Conservation (phyloP, 1,139 yeast species). For the Meyerozyma smithsonii region DNA sequence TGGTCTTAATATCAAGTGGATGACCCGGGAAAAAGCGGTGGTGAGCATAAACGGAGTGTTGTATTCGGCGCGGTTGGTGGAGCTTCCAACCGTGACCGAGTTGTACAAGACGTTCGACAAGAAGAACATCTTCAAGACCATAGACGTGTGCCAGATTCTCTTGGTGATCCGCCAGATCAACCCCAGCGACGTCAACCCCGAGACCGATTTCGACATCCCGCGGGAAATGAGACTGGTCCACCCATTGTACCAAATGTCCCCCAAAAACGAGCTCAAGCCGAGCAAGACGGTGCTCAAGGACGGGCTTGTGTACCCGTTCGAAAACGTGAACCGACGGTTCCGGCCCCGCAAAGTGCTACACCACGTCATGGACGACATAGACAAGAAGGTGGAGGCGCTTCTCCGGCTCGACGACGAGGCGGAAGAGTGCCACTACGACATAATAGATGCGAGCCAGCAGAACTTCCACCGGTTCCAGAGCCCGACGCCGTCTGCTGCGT, state of each 20-base stretch:
- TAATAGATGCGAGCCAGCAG: conserved; percentile 50
- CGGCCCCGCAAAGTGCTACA: conserved; percentile 47
- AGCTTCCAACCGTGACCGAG: conserved; percentile 85
- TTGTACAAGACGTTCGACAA: conserved; percentile 85
- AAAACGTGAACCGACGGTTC: conserved; percentile 43
- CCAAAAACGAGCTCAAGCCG: conserved; percentile 37
- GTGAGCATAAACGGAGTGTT: conserved; percentile 48
- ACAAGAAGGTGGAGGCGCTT: conserved; percentile 72
- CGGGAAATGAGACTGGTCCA: conserved; percentile 37
- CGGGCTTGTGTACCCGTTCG: conserved; percentile 78
- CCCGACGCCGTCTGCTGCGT: conserved; percentile 1
- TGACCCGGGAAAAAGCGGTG: conserved; percentile 74
- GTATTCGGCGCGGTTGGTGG: conserved; percentile 84
- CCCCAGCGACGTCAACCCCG: conserved; percentile 35
- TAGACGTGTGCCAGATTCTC: conserved; percentile 83
- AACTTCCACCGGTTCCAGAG: conserved; percentile 4
- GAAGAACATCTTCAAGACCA: conserved; percentile 81
- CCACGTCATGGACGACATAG: conserved; percentile 60
- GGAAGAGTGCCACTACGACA: conserved; percentile 73
- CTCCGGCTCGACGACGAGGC: conserved; percentile 78
- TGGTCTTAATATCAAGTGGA: conserved; percentile 73
- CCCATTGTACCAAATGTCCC: conserved; percentile 40
- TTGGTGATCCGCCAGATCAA: conserved; percentile 65
- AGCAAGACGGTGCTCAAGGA: conserved; percentile 54
- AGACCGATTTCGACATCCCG: conserved; percentile 37